Evolutionary conservation across 208 protist genomes (phyloP).

Genomic region (Leishmania tropica): DNA sequence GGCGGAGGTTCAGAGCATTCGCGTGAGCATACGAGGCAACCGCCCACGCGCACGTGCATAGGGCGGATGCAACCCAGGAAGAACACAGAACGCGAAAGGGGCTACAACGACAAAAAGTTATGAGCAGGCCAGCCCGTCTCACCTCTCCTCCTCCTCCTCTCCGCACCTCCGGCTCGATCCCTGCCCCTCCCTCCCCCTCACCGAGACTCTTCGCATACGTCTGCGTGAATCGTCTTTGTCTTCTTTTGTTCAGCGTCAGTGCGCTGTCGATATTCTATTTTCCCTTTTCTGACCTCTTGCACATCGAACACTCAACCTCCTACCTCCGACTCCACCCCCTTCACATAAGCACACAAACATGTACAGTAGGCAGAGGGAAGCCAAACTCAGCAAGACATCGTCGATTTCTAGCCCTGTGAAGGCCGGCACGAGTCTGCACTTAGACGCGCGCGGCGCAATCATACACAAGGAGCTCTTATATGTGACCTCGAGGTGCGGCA

Average conservation of each 20-base stretch:
- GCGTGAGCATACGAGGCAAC: neutral
- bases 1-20: neutral
- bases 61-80: neutral
- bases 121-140: neutral
- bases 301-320: neutral
- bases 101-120: neutral
- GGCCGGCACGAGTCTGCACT: neutral
- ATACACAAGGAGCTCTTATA: neutral
- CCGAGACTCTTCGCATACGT: neutral
- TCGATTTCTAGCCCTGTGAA: neutral
- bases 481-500: neutral
- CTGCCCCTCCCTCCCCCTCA: neutral
- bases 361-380: neutral
- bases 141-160: neutral
- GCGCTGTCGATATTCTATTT: neutral
- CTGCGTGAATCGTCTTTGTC: neutral
- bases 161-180: neutral
- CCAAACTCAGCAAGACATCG: neutral
- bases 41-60: neutral
- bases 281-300: neutral
- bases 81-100: neutral
- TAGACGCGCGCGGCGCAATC: neutral
- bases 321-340: too few relatives aligned
- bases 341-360: neutral
- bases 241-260: neutral